Base-by-base conservation (phyloP, 257 asterid genomes). In the Ophiorrhiza pumila region DNA sequence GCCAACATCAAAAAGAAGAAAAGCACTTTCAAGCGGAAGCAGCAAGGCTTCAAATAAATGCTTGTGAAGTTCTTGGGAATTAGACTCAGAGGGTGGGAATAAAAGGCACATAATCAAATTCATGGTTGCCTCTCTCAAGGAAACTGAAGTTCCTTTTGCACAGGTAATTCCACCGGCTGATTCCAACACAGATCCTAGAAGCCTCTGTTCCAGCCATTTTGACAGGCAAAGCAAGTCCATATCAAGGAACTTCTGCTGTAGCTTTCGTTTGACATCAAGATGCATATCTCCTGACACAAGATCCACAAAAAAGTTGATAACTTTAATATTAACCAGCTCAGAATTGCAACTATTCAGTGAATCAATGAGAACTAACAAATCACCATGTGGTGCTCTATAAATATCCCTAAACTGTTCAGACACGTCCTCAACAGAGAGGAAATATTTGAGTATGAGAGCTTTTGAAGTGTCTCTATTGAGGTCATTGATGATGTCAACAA, bases 201-300 rank as follows among this genome's bases (percentile, higher is more conserved):
- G 85, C 85, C 97, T 90, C 71, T 77, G 81, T 79, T 89, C 96
- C 69, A 95, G 83, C 99, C 99, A 95, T 85, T 82, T 90, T 8
- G 91, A 83, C 23, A 95, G 83, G 82, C 75, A 82, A 74, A 56
- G 81, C 78, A 83, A 69, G 80, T 88, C 93, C 94, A 87, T 88
- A 79, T 67, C 77, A 52, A 85, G 83, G 73, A 95, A 92, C 77
- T 92, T 95, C 83, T 63, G 81, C 83, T 84, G 96, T 80, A 92
- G 78, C 80, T 79, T 82, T 79, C 80, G 82, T 74, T 83, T 95
- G 37, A 95, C 77, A 73, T 79, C 90, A 64, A 87, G 77, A 66
- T 77, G 80, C 68, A 64, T 27, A 64, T 84, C 96, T 65, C 86
- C 91, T 22, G 96, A 87, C 52, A 95, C 64, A 74, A 95, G 89